Base-by-base conservation (phyloP, 441 rosid genomes). In the Gossypium schwendimanii region DNA sequence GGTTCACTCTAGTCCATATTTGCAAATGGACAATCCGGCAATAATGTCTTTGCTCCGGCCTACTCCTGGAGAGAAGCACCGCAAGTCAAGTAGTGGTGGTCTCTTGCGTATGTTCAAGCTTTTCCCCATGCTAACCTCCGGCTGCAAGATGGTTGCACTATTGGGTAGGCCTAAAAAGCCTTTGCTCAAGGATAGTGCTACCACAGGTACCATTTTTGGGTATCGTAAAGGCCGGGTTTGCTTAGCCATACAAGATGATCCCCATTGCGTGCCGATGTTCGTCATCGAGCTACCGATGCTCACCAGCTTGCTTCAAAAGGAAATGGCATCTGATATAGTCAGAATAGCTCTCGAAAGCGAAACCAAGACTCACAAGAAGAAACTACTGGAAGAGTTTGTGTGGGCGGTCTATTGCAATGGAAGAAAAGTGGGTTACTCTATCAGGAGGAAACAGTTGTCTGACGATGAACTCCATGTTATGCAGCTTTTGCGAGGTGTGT, bases 361-460 rank as follows among this genome's bases (percentile, higher is more conserved):
- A 77, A 88, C 96, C n/a, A 86, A 82, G 86, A 87, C 88, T 0
- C 86, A 88, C 10, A 88, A 82, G 85, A 91, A 86, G 88, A 88
- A 87, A 52, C 76, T 93, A 0, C 21, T 93, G 81, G 98, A 93
- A 73, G 98, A 94, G 74, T 91, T 69, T 18, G 94, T 91, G 20
- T 94, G 98, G 97, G 97, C 87, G 12, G 89, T 91, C 26, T 91
- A 87, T 44, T 91, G 97, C 69, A 94, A 94, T 53, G 98, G 98
- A 21, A 81, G 94, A 60, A 94, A 94, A 60, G 72, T 85, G 0
- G 98, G 98, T 23, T 91, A 89, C 80, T 90, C 88, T 1, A 91
- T 94, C 24, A 75, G 98, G 81, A 84, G 98, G 85, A 91, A 87
- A 78, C 84, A 85, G 71, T 82, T 91, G 91, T 84, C 92, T 0